Evolutionary conservation across 192 early-diverging fungal species (phyloP).

Genomic region (Coemansia sp.): DNA sequence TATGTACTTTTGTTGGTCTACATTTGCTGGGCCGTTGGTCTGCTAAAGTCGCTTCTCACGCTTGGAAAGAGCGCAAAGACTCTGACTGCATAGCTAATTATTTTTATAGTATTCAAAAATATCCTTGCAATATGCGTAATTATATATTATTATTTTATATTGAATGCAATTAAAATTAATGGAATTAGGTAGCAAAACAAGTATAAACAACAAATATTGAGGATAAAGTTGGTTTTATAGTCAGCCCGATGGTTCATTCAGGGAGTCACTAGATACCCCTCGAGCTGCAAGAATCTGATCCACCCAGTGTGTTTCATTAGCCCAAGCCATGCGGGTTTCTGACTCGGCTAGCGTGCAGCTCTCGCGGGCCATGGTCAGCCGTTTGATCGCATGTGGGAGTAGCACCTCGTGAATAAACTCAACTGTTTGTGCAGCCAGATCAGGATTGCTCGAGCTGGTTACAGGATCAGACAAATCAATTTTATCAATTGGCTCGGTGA

Average conservation of each 20-base stretch:
- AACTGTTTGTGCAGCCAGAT: slow-evolving; percentile 1
- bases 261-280: slow-evolving; percentile 6
- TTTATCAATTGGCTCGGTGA: neutral
- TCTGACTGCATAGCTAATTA: neutral
- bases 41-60: slow-evolving; percentile 4
- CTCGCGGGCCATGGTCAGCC: slow-evolving; percentile 30
- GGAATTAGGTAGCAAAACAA: no score
- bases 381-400: slow-evolving; percentile 48
- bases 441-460: neutral
- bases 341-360: slow-evolving; percentile 37
- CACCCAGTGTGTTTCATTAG: slow-evolving; percentile 38
- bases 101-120: neutral
- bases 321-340: slow-evolving; percentile 27
- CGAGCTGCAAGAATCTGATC: slow-evolving; percentile 48
- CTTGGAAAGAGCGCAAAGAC: neutral
- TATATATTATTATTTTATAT: no score
- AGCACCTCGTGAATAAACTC: slow-evolving; percentile 51
- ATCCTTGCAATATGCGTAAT: no score
- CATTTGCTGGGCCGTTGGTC: slow-evolving; percentile 1
- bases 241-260: neutral
- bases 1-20: neutral
- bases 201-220: neutral
- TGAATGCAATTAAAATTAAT: no score
- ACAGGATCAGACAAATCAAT: neutral
- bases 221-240: neutral